phyloP scores from a whole-genome alignment of 176 grass and related monocot species.

The Musa acuminata region DNA sequence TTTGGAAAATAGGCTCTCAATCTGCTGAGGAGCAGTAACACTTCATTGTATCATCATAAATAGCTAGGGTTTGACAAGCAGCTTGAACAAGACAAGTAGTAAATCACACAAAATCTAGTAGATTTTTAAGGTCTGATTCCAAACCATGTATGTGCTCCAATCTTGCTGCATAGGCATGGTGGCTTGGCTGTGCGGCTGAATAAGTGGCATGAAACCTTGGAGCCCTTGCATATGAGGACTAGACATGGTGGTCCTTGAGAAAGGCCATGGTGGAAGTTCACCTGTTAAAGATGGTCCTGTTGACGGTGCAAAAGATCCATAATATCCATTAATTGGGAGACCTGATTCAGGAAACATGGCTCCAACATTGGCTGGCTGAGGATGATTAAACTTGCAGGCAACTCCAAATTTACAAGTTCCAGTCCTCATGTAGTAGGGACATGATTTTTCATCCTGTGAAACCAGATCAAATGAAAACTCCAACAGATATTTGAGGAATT shows the following conservation, averaged over 20 bases:
- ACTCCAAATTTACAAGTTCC: constrained; percentile 19
- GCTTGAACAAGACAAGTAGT: too few relatives aligned
- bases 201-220: constrained; percentile 14
- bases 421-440: constrained; percentile 9
- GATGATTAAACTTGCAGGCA: constrained; percentile 40
- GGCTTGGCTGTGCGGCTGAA: constrained; percentile 15
- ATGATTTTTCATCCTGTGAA: constrained; percentile 16
- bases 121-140: neutral
- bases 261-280: constrained; percentile 24
- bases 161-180: constrained; percentile 18
- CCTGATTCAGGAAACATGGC: constrained; percentile 16
- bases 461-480: neutral
- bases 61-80: too few relatives aligned
- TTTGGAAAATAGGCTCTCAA: too few relatives aligned
- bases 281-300: constrained; percentile 9
- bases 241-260: constrained; percentile 21
- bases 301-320: constrained; percentile 22
- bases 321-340: constrained; percentile 14
- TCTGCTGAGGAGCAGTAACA: too few relatives aligned
- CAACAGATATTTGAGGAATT: neutral
- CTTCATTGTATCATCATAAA: too few relatives aligned
- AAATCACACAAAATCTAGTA: neutral
- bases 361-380: constrained; percentile 16
- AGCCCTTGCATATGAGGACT: constrained; percentile 27
- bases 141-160: constrained; percentile 24